Base-by-base conservation (phyloP, 2,329 filamentous ascomycete genomes). In the Colletotrichum acutatum region DNA sequence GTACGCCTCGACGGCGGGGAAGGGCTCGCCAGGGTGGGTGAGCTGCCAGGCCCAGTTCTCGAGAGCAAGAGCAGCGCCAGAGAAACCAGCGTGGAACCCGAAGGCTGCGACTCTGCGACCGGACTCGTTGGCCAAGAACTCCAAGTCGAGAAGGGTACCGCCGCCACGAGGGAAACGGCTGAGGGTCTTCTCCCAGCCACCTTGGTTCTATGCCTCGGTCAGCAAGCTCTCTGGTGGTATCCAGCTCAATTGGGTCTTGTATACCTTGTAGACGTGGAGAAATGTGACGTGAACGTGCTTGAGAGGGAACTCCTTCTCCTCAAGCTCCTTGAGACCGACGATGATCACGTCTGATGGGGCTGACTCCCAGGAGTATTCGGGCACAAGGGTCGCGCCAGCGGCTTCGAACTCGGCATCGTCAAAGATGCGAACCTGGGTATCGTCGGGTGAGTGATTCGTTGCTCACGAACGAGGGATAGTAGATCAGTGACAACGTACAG, bases 1-100 rank as follows among this genome's bases (percentile, higher is more conserved):
- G 83, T 94, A 96, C 78, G 88, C 88, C 76, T 88, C 88, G 22
- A 93, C 88, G 69, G 89, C 87, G 9, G 92, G 91, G 72, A 96
- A 89, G 65, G 90, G 89, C 82, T 91, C 86, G 71, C 89, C 89
- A 57, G 91, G 89, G 82, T 95, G 89, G 56, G 89, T 89, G 75
- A 96, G 87, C 83, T 98, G 95, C 89, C 92, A 93, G 12, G 94
- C 90, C 94, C 95, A 98, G 57, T 91, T 90, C 88, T 95, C 89
- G 52, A 97, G 83, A 30, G 93, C 94, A 64, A 95, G 86, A 9
- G 93, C 93, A 53, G 92, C 89, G 42, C 92, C 91, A 5, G 93
- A 91, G 80, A 94, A 97, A 24, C 94, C 94, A 34, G 94, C 94
- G 74, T 92, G 90, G 82, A 91, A 94, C 16, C 92, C 89, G 78